These are phyloP conservation scores for Hypoxylon cercidicola DNA, from an alignment of 495 filamentous ascomycete genomes.

Conservation along the genomic window DNA sequence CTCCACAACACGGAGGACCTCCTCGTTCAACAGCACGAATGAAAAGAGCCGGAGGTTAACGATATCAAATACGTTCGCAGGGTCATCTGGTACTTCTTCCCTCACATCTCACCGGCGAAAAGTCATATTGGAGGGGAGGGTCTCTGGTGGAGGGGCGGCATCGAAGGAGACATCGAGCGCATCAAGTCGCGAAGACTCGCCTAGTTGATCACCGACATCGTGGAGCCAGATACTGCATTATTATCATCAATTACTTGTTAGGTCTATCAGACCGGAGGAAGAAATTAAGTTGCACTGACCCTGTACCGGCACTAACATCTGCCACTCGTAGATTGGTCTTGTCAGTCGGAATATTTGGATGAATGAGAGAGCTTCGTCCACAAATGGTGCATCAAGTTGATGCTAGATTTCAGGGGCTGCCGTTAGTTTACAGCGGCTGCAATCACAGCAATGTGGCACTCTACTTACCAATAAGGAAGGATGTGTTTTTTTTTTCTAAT, in stretches of 20 bases:
- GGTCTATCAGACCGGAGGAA: not conserved
- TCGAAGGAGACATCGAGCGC: not conserved
- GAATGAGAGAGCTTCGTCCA: constrained; percentile 17
- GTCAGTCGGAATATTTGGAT: constrained; percentile 15
- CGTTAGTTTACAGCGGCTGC: not conserved
- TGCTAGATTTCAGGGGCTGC: constrained; percentile 3
- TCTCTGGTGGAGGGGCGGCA: constrained; percentile 6
- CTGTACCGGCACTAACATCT: constrained; percentile 20
- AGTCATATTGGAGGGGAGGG: constrained; percentile 14
- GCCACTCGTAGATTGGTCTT: constrained; percentile 9
- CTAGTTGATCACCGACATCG: not conserved
- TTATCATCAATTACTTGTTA: not conserved
- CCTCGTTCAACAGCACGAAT: constrained; percentile 14
- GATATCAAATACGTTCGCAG: constrained; percentile 16
- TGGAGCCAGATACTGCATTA: not conserved
- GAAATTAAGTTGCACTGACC: constrained; percentile 1
- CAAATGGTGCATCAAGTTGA: constrained; percentile 25
- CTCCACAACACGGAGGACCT: constrained; percentile 6
- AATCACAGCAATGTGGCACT: not conserved
- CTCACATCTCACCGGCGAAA: constrained; percentile 15
- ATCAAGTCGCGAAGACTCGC: not conserved
- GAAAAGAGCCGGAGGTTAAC: constrained; percentile 19
- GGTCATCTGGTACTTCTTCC: constrained; percentile 13
- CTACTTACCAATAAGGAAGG: constrained; percentile 9
- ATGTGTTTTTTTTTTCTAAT: not conserved